Evolutionary conservation across 306 rosid species (phyloP), one percentile per base, ranked within the genome.

Genomic region (Dryas octopetala): DNA sequence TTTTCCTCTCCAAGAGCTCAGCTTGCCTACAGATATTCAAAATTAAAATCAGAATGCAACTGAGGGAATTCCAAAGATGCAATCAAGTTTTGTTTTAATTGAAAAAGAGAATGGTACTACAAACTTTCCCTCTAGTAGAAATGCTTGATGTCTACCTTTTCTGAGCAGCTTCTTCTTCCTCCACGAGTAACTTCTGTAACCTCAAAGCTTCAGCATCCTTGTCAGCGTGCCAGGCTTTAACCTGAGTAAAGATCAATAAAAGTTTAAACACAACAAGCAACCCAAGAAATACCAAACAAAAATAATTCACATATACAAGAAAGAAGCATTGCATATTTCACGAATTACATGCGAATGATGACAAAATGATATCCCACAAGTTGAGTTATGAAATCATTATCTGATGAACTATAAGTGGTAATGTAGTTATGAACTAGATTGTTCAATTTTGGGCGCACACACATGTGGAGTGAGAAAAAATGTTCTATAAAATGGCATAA

Each of bases 131-230:
- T 40, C 43, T 10, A 49, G 41, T 13, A 14, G 44, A 44, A 61
- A 45, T 65, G 44, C 64, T 61, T 49, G 49, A 26, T 17, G 49
- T 59, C 15, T 84, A 93, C 98, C 97, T 88, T 89, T 77, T 91
- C 81, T 82, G 93, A 84, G 92, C 92, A 76, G 91, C 92, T 84
- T 91, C 94, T 80, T 91, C 97, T 83, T 93, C 98, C 83, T 91
- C 97, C 78, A 91, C 92, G 75, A 91, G 86, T 80, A 85, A 83
- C 76, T 90, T 88, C 76, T 93, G 96, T 75, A 87, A 91, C 78
- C 92, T 87, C 81, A 89, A 73, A 68, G 96, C 89, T 88, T 91
- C 98, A 7, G 91, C 91, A 78, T 93, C 94, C 88, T 88, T 89
- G 73, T 88, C 93, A 70, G 90, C 88, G 64, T 87, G 87, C 96